phyloP scores from a whole-genome alignment of 176 grass and related monocot species.

The Oryza nivara region DNA sequence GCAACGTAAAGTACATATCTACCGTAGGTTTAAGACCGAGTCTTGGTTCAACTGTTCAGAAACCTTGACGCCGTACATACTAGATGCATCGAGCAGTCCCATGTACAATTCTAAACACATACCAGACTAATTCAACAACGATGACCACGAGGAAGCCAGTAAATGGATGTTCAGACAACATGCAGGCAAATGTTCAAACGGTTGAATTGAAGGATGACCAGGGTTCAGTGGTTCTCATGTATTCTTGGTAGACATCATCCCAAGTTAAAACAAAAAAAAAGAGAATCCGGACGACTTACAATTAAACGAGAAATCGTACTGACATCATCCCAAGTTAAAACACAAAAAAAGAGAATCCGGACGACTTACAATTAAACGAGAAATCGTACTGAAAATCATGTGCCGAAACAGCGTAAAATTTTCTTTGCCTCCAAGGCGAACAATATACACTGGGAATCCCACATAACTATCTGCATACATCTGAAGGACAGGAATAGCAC shows the following conservation, averaged over 20 bases:
- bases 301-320: neutral
- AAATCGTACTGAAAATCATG: conserved; percentile 1
- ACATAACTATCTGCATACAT: conserved; percentile 35
- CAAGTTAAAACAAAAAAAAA: conserved; percentile 1
- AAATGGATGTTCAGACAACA: conserved; percentile 11
- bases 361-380: neutral
- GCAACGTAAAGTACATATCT: neutral
- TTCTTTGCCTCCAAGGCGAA: conserved; percentile 24
- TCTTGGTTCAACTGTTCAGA: conserved; percentile 9
- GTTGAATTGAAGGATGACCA: conserved; percentile 34
- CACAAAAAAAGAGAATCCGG: neutral
- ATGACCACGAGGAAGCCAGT: conserved; percentile 8
- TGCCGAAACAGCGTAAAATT: neutral
- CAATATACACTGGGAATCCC: conserved; percentile 39
- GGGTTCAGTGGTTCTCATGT: neutral
- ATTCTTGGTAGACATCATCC: neutral
- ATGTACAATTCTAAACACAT: conserved; percentile 23
- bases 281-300: neutral
- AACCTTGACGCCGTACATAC: neutral
- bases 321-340: neutral
- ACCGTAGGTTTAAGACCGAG: conserved; percentile 16
- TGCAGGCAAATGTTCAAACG: conserved; percentile 19
- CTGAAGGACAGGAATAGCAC: conserved; percentile 23
- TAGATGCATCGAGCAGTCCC: neutral
- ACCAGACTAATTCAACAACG: conserved; percentile 32